phyloP scores from a whole-genome alignment of 1,139 yeast species.

The Nadsonia commutata region DNA sequence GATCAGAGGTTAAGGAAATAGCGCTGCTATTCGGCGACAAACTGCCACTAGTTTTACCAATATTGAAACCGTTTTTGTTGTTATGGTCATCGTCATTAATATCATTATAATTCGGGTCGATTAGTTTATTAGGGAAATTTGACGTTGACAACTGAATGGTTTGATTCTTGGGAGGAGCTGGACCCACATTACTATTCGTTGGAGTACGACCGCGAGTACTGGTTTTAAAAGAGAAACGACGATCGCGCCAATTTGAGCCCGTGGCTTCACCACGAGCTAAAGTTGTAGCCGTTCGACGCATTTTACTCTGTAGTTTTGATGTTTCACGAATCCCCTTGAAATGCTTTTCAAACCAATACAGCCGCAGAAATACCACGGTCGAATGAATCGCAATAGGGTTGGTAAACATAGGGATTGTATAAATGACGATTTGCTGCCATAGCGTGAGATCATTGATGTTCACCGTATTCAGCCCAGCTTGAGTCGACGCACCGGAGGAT shows the following conservation, averaged over 20 bases:
- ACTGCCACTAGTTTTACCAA: too few species aligned
- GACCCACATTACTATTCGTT: not conserved
- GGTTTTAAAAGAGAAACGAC: not conserved
- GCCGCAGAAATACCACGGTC: conserved; percentile 57
- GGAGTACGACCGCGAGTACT: not conserved
- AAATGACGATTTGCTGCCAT: conserved; percentile 54
- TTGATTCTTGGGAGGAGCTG: not conserved
- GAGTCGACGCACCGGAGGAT: conserved; percentile 66
- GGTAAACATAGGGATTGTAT: conserved; percentile 38
- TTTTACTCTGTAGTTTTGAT: conserved; percentile 59
- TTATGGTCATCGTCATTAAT: not conserved
- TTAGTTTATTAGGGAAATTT: not conserved
- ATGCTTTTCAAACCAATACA: conserved; percentile 80
- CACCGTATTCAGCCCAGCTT: conserved; percentile 80
- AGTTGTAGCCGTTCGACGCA: conserved; percentile 68
- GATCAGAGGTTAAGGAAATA: not conserved
- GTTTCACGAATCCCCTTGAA: conserved; percentile 68
- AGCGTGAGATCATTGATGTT: conserved; percentile 45
- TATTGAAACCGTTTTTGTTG: too few species aligned
- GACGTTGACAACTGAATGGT: not conserved
- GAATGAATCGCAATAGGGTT: conserved; percentile 89
- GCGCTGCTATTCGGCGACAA: not conserved
- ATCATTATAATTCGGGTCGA: not conserved
- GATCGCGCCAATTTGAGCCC: conserved; percentile 11
- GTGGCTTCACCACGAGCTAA: conserved; percentile 32